Base-by-base conservation (phyloP, 495 filamentous ascomycete species). In the Massariosphaeria phaeospora region DNA sequence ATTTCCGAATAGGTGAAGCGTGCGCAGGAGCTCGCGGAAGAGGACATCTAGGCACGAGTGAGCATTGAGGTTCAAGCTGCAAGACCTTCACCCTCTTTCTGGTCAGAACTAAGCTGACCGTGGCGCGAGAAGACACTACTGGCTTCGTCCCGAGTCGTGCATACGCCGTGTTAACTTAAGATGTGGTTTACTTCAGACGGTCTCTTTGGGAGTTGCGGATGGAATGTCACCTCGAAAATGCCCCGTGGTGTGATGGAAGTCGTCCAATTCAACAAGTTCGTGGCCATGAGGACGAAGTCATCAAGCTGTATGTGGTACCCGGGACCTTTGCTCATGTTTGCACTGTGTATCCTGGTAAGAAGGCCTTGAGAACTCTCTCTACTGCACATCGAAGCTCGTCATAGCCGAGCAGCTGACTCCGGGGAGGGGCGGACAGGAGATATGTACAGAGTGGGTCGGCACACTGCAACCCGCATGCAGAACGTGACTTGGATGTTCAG, bases 1-100 rank as follows among this genome's bases (percentile, higher is more conserved):
- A 45, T 35, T 49, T 44, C 45, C 39, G 40, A 34, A 38, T 30
- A 30, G 47, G 31, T 13, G 55, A 52, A 47, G 46, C 38, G 55
- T 52, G 55, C 35, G 48, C 40, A 50, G 48, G 31, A 31, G 26
- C 55, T 52, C 48, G 40, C 48, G 24, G 48, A 31, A n/a, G 25
- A 24, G 21, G 45, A 24, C 8, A 38, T 10, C 11, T 44, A 13
- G 15, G 15, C 23, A 43, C 38, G 5, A 12, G 11, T 42, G 20
- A 40, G 48, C 2, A 29, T 40, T 26, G 35, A 23, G 6, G 48
- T n/a, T 18, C 25, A 17, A n/a, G 38, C 15, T 30, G 17, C 21
- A 39, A 12, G 30, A 17, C 43, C 42, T 56, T 56, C 35, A 20
- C 17, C 12, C 41, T 40, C 35, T 49, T 25, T 38, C 3, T 17